Evolutionary conservation across 1,284 basidiomycete species (phyloP), one percentile per base, ranked within the genome.

Genomic region (Sanguinoderma infundibulare): DNA sequence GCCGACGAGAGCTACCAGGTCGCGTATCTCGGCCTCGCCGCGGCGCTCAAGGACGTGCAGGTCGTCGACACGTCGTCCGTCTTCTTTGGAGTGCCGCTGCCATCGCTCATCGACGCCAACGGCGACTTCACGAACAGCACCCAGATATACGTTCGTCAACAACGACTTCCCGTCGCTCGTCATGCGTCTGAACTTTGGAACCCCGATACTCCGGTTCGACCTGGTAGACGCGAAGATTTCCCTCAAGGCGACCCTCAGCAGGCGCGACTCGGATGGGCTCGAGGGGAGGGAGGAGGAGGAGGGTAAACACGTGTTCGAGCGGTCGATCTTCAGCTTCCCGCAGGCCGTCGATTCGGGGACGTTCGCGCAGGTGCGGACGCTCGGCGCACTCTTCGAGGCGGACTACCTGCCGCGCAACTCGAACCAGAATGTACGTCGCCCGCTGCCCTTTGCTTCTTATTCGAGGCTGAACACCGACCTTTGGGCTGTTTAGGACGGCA

Each of bases 181-280:
- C 9, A 76, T 75, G 70, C 77, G 83, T 38, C 76, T 85, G 52
- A 78, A 77, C 3, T 87, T 87, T 60, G 87, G 87, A 20, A 83
- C 87, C 1, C 79, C 84, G 2, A 61, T 74, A 15, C 64, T 89
- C 38, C 75, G 78, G 28, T 68, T 81, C 57, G 82, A 83, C 64
- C 73, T 84, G 35, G 78, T 84, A 9, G 64, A 67, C n/a, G 68
- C 77, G 6, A 67, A 67, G 53, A 67, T 72, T 50, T 65, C 70
- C 5, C 57, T 74, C n/a, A 53, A 63, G 28, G 69, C 71, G 50
- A 74, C 72, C 57, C 53, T 74, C 69, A 57, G 74, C 55, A 72
- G 70, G 67, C 72, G 62, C 73, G 46, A 40, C 28, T n/a, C n/a
- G n/a, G n/a, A n/a, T n/a, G n/a, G n/a, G n/a, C n/a, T n/a, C n/a